These are phyloP conservation scores for Cordia subcordata DNA, from an alignment of 257 asterid species.

Conservation along the genomic window DNA sequence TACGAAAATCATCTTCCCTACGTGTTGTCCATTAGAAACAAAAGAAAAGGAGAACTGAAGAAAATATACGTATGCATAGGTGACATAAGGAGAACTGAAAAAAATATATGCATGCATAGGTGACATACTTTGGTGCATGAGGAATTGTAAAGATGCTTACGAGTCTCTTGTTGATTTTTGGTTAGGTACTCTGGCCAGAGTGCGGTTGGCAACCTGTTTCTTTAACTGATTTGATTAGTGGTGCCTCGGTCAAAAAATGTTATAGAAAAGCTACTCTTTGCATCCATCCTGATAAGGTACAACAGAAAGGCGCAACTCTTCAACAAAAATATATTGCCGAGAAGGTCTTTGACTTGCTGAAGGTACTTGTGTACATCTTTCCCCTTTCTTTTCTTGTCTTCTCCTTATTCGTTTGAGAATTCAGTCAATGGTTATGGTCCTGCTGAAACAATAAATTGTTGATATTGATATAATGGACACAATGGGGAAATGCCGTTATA, in stretches of 20 bases:
- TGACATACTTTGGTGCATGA: too few relatives aligned
- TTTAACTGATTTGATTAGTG: slow-evolving; percentile 90
- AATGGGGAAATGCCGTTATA: too few relatives aligned
- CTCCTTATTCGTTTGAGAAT: not conserved
- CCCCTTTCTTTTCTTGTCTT: not conserved
- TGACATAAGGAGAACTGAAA: too few relatives aligned
- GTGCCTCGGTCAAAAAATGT: slow-evolving; percentile 80
- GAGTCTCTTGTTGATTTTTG: slow-evolving; percentile 12
- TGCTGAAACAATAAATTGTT: not conserved
- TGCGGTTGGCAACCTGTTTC: slow-evolving; percentile 99
- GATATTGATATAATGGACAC: too few relatives aligned
- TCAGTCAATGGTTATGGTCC: not conserved
- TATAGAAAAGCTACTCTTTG: slow-evolving; percentile 97
- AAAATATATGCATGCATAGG: too few relatives aligned
- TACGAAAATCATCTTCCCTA: too few relatives aligned
- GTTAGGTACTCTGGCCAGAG: slow-evolving; percentile 98
- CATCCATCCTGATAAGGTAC: slow-evolving; percentile 99
- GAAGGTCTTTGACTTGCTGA: slow-evolving; percentile 95
- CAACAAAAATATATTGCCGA: slow-evolving; percentile 98
- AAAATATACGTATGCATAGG: too few relatives aligned
- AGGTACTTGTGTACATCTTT: slow-evolving; percentile 45
- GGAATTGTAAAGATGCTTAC: slow-evolving; percentile 8
- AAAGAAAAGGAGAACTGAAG: too few relatives aligned
- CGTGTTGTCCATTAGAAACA: too few relatives aligned
- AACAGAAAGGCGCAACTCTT: slow-evolving; percentile 96